Base-by-base conservation (phyloP, 352 stramenopile genomes). In the Pythium apleroticum region DNA sequence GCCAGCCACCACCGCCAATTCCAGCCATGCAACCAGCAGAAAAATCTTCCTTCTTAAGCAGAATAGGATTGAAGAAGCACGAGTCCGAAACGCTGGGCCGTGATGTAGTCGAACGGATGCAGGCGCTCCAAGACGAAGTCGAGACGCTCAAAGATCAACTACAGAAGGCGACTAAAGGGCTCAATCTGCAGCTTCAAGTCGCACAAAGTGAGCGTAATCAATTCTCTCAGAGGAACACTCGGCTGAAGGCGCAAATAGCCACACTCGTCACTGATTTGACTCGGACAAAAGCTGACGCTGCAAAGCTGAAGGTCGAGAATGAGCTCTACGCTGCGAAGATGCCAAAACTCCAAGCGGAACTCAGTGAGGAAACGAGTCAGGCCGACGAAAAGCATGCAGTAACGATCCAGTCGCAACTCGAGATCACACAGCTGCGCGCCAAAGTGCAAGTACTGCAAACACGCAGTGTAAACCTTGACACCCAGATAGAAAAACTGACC, bases 271-370 rank as follows among this genome's bases (percentile, higher is more conserved):
- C 68, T 31, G 71, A 80, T 64, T 53, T 87, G 2, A 66, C 81
- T 33, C 75, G 75, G 5, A 71, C 69, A 0, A 83, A 74, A 20
- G 65, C 75, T 19, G 71, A 84, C 52, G 66, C 70, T 20, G 68
- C 66, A 10, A 77, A 77, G 20, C 70, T 78, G 17, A 73, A 76
- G 48, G 76, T 71, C 1, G 78, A 84, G n/a, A 87, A 83, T 31
- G 76, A 83, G 39, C 49, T 87, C 12, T 87, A 83, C 30, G 70
- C 78, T 8, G 59, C 69, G 8, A 84, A 80, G 15, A 55, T 87
- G 27, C 78, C 76, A 4, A 65, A 67, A 24, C 58, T 87, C n/a
- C 74, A 83, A 39, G 68, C 74, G 0, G 78, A 84, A n/a, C 30
- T 87, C 9, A 59, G 75, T 22, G 35, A 81, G n/a, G 78, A 87